Evolutionary conservation across 2,329 filamentous ascomycete genomes (phyloP).

Genomic region (Nectriaceae sp.): DNA sequence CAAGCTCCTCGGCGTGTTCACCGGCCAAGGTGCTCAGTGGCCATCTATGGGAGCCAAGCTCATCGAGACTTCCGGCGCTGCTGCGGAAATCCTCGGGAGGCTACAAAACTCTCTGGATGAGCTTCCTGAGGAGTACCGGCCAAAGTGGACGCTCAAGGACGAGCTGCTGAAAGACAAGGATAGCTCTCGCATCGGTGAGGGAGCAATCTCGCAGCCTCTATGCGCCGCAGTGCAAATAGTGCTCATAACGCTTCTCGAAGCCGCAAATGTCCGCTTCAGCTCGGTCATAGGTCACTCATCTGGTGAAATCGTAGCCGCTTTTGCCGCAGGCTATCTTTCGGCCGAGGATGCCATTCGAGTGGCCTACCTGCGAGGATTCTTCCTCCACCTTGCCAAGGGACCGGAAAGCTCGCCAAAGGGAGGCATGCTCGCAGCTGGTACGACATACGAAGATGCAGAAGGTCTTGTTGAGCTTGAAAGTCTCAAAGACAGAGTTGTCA

Average conservation of each 20-base stretch:
- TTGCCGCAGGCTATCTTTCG: constrained; percentile 33
- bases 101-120: constrained; percentile 23
- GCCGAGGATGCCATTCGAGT: constrained; percentile 33
- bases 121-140: constrained; percentile 1
- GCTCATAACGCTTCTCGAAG: constrained; percentile 39
- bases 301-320: constrained; percentile 44
- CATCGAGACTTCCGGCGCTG: neutral
- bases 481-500: neutral
- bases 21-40: constrained; percentile 39
- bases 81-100: neutral
- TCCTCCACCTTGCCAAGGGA: constrained; percentile 8
- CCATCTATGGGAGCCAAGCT: constrained; percentile 32
- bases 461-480: constrained; percentile 16
- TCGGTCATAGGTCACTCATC: constrained; percentile 41
- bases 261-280: constrained; percentile 27
- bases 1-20: constrained; percentile 26
- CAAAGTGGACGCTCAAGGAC: constrained; percentile 24
- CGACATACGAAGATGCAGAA: constrained; percentile 23
- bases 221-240: constrained; percentile 57
- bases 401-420: constrained; percentile 15
- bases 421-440: constrained; percentile 37
- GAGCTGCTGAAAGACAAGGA: constrained; percentile 28
- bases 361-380: constrained; percentile 37
- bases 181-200: constrained; percentile 34
- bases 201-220: constrained; percentile 50